Base-by-base conservation (phyloP, 148 eudicot genomes). In the Nyssa sinensis region DNA sequence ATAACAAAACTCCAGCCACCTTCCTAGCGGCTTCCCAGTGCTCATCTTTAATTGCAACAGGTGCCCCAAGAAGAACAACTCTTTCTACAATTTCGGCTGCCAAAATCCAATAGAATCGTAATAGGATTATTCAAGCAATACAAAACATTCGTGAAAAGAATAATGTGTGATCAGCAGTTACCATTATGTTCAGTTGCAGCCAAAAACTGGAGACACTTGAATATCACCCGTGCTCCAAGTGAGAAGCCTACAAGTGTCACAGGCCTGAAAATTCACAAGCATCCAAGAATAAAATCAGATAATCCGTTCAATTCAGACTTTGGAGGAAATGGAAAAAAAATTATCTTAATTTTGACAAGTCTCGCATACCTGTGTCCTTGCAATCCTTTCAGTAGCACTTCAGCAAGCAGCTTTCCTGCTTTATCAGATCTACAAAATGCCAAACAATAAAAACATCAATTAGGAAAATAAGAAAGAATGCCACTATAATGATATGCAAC, bases 161-260 rank as follows among this genome's bases (percentile, higher is more conserved):
- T 21, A 24, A 51, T 72, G 31, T 72, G 57, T 65, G 67, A 64
- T 4, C 29, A 7, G 29, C 12, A 65, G 49, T 82, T 75, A 93
- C 99, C 97, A 72, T 75, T 80, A 71, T 64, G 75, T 72, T 84
- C 92, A 59, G 68, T 75, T 82, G 93, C 80, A 59, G 94, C 83
- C 78, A 96, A 74, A 70, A n/a, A 25, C 66, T 96, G 87, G 69
- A 96, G 99, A 80, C 98, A 93, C 78, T 86, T 96, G 83, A 86
- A 93, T 67, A 96, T 93, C 55, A 91, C 99, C 64, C 97, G 84
- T 77, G 99, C 99, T 78, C 99, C 99, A 77, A 96, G 91, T 16
- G 99, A 96, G 81, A 93, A 93, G 64, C 97, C 99, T 64, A 93
- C 85, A 76, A 96, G 96, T 44, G 98, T 96, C 62, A 96, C 98